phyloP scores from a whole-genome alignment of 768 basidiomycete genomes.

The Collybiopsis luxurians region DNA sequence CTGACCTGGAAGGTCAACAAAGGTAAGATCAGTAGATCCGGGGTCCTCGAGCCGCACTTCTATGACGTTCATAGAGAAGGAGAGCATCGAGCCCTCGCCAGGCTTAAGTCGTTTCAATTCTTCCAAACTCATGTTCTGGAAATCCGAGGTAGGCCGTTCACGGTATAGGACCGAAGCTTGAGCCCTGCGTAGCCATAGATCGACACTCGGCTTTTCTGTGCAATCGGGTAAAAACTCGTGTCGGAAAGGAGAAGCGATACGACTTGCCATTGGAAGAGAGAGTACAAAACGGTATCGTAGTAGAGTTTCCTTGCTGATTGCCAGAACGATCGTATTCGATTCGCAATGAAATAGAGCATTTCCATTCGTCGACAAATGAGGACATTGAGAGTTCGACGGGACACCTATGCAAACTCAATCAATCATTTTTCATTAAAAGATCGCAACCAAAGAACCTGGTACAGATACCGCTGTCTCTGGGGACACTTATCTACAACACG shows the following conservation, averaged over 20 bases:
- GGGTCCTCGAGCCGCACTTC: constrained; percentile 12
- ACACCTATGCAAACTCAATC: constrained; percentile 12
- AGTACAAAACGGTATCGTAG: not conserved
- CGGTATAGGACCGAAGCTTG: constrained; percentile 53
- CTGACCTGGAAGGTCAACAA: constrained; percentile 17
- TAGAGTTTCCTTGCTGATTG: not conserved
- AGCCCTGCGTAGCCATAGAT: constrained; percentile 53
- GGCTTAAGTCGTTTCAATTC: constrained; percentile 13
- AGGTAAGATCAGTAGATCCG: constrained; percentile 16
- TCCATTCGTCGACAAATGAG: constrained; percentile 9
- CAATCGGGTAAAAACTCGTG: not conserved
- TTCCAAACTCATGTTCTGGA: constrained; percentile 20
- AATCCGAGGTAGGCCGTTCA: constrained; percentile 28
- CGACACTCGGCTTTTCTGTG: constrained; percentile 43
- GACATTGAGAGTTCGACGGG: constrained; percentile 18
- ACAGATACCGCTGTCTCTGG: constrained; percentile 60
- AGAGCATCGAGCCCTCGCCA: constrained; percentile 7
- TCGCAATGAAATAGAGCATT: not conserved
- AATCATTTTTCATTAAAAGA: not conserved
- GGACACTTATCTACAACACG: constrained; percentile 50
- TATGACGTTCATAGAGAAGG: constrained; percentile 16
- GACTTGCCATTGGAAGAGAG: not conserved
- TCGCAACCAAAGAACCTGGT: constrained; percentile 38
- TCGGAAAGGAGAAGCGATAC: not conserved
- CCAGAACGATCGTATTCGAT: not conserved